These are phyloP conservation scores for Microthlaspi erraticum DNA, from an alignment of 345 rosid genomes.

Conservation along the genomic window DNA sequence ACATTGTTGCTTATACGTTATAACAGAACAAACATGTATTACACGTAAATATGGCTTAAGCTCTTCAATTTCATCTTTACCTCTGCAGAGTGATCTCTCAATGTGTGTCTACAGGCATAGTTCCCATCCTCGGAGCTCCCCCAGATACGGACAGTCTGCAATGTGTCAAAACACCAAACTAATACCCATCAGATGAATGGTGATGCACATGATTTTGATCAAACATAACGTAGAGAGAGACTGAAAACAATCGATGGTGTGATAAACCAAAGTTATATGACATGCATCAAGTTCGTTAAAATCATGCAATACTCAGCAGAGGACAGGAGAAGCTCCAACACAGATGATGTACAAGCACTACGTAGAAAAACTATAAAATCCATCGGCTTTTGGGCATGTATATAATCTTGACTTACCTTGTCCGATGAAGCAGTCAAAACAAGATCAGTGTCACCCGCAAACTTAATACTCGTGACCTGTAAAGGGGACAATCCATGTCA, in stretches of 20 bases:
- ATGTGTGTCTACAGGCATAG: slow-evolving; percentile 72
- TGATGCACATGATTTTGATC: not conserved
- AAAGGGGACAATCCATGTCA: slow-evolving; percentile 56
- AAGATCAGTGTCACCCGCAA: slow-evolving; percentile 51
- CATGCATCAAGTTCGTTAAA: slow-evolving; percentile 19
- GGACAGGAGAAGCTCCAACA: slow-evolving; percentile 5
- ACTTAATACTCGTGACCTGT: slow-evolving; percentile 46
- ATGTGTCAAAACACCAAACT: slow-evolving; percentile 23
- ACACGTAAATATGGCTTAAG: slow-evolving; percentile 7
- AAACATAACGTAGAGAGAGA: slow-evolving; percentile 1
- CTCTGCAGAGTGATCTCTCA: slow-evolving; percentile 95
- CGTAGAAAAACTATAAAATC: not conserved
- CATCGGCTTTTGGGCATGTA: not conserved
- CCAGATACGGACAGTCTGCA: slow-evolving; percentile 98
- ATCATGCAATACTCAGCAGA: slow-evolving; percentile 14
- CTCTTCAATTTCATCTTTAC: slow-evolving; percentile 47
- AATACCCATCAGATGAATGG: not conserved
- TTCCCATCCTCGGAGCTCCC: slow-evolving; percentile 86
- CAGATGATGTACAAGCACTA: not conserved
- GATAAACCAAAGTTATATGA: not conserved
- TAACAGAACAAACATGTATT: slow-evolving; percentile 13
- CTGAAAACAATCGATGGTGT: not conserved
- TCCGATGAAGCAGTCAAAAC: slow-evolving; percentile 87
- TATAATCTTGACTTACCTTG: slow-evolving; percentile 56
- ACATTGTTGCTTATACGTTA: slow-evolving; percentile 10